Conservation (phyloP, 2,329 filamentous ascomycete species). For the Nakataea oryzae region DNA sequence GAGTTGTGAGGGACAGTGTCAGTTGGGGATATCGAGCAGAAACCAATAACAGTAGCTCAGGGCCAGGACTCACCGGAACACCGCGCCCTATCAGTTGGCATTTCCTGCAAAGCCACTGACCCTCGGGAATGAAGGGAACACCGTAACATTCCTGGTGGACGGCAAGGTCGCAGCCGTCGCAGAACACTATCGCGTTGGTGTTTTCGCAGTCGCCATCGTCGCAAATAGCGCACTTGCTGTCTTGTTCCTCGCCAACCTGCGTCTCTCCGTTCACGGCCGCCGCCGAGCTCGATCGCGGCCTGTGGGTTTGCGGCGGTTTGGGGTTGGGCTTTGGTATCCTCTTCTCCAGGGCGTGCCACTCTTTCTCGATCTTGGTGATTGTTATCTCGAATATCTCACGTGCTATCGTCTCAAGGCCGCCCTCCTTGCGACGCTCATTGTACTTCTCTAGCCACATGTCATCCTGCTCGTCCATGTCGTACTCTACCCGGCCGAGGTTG, state of each 20-base stretch:
- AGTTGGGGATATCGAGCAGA: slow-evolving; percentile 1
- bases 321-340: slow-evolving; percentile 94
- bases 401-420: slow-evolving; percentile 72
- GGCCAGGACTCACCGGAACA: slow-evolving; percentile 53
- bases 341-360: slow-evolving; percentile 94
- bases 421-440: slow-evolving; percentile 65
- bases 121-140: slow-evolving; percentile 96
- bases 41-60: not conserved
- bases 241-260: slow-evolving; percentile 80
- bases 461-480: slow-evolving; percentile 99
- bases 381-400: slow-evolving; percentile 94
- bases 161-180: slow-evolving; percentile 92
- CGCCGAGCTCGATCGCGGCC: slow-evolving; percentile 85
- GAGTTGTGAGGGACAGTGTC: slow-evolving; percentile 5
- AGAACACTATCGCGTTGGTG: slow-evolving; percentile 97
- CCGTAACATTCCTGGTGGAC: slow-evolving; percentile 99
- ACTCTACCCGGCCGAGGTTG: slow-evolving; percentile 74
- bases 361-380: slow-evolving; percentile 97
- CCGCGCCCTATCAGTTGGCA: slow-evolving; percentile 92
- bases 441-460: slow-evolving; percentile 87
- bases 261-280: slow-evolving; percentile 93
- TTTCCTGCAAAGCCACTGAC: slow-evolving; percentile 95
- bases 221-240: slow-evolving; percentile 95
- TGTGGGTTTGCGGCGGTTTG: slow-evolving; percentile 88
- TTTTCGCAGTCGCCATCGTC: slow-evolving; percentile 99